A percentile compares a stretch with the other conserved stretches of the same genome.
These are phyloP conservation scores for Neoboletus magnificus DNA, from an alignment of 768 basidiomycete genomes.

Conservation along the genomic window DNA sequence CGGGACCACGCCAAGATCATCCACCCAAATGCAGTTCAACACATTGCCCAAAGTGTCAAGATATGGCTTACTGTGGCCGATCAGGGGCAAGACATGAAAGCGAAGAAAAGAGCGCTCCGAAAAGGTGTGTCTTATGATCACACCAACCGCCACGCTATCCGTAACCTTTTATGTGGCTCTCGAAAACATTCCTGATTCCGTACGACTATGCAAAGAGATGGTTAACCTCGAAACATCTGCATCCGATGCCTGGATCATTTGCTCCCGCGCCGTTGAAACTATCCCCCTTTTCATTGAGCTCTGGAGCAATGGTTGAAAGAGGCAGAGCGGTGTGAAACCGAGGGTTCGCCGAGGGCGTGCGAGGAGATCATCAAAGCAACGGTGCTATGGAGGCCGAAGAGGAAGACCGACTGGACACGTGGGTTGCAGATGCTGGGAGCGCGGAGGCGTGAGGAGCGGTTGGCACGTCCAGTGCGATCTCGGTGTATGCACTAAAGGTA, in stretches of 20 bases:
- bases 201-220: conserved; percentile 96
- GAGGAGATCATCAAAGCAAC: conserved; percentile 93
- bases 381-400: conserved; percentile 93
- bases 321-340: conserved; percentile 86
- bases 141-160: neutral
- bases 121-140: conserved; percentile 57
- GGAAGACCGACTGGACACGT: conserved; percentile 85
- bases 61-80: conserved; percentile 95
- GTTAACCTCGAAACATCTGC: conserved; percentile 92
- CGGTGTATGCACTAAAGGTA: conserved; percentile 88
- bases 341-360: conserved; percentile 94
- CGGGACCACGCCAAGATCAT: conserved; percentile 93
- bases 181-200: conserved; percentile 96
- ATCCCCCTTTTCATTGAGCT: conserved; percentile 95
- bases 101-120: conserved; percentile 87
- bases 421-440: conserved; percentile 88
- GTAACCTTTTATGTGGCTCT: conserved; percentile 53
- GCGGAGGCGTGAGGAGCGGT: conserved; percentile 71
- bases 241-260: conserved; percentile 88
- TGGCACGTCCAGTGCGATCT: conserved; percentile 81
- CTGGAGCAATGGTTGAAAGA: conserved; percentile 98
- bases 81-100: conserved; percentile 77
- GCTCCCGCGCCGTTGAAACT: conserved; percentile 93
- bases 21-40: conserved; percentile 90
- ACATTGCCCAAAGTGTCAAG: conserved; percentile 91